A percentile compares a stretch with the other conserved stretches of the same genome.
These are phyloP conservation scores for Fraxinus americana DNA, from an alignment of 257 asterid genomes.

Conservation along the genomic window DNA sequence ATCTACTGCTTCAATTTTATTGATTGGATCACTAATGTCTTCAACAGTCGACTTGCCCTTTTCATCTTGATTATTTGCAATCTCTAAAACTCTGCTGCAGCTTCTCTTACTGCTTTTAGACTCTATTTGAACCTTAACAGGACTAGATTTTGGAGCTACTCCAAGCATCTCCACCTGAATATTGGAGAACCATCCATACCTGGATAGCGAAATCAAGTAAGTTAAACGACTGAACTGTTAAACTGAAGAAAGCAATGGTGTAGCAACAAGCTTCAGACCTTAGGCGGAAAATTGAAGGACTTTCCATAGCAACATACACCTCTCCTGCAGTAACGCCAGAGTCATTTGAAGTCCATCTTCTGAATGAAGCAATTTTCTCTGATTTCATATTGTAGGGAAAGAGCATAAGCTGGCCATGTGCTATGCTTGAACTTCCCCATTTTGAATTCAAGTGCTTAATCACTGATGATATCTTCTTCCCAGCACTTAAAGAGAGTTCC, in stretches of 20 bases:
- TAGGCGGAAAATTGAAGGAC: conserved; percentile 76
- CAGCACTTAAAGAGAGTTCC: conserved; percentile 74
- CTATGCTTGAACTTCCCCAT: conserved; percentile 62
- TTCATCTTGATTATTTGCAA: conserved; percentile 28
- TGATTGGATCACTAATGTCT: conserved; percentile 28
- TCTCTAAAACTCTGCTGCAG: conserved; percentile 32
- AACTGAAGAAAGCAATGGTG: conserved; percentile 13
- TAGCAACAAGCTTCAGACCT: conserved; percentile 51
- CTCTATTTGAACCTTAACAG: conserved; percentile 33
- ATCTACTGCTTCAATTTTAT: conserved; percentile 35
- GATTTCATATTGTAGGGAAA: conserved; percentile 57
- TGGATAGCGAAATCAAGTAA: conserved; percentile 33
- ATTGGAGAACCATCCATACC: conserved; percentile 79
- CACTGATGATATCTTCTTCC: conserved; percentile 82
- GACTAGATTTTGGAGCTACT: conserved; percentile 35
- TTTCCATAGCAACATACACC: conserved; percentile 54
- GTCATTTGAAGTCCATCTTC: conserved; percentile 71
- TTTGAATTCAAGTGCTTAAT: conserved; percentile 74
- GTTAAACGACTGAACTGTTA: conserved; percentile 9
- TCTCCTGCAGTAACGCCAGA: conserved; percentile 64
- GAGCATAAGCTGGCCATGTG: conserved; percentile 61
- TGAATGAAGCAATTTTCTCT: conserved; percentile 53
- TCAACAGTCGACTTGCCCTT: conserved; percentile 33
- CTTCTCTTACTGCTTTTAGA: conserved; percentile 34
- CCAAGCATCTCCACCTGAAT: conserved; percentile 37